Conservation (phyloP, 2,329 filamentous ascomycete genomes). For the Colletotrichum lupini region DNA sequence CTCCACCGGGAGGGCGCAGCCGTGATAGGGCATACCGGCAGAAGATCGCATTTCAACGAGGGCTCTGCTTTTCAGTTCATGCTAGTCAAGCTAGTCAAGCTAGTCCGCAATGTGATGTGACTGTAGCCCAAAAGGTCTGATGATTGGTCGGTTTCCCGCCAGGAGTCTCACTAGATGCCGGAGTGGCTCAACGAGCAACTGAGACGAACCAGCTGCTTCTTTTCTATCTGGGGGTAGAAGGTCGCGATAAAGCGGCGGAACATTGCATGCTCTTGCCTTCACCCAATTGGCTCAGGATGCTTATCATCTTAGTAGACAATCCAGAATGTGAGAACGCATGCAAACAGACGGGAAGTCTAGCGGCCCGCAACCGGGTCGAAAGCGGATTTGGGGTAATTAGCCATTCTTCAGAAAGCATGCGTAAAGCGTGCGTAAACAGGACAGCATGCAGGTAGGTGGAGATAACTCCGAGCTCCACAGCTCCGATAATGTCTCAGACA, state of each 20-base stretch:
- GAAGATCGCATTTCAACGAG: not conserved
- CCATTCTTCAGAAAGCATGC: not conserved
- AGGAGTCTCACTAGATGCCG: not conserved
- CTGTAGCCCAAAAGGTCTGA: not conserved
- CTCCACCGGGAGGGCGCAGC: not conserved
- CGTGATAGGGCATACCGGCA: not conserved
- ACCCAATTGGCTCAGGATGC: not conserved
- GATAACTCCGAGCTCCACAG: not conserved
- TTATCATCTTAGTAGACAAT: not conserved
- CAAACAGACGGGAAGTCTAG: constrained; percentile 13
- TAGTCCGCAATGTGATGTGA: not conserved
- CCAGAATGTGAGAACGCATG: not conserved
- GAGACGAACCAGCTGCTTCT: not conserved
- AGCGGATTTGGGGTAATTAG: not conserved
- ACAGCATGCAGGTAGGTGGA: not conserved
- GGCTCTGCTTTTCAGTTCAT: not conserved
- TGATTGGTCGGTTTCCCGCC: not conserved
- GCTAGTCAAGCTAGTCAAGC: not conserved
- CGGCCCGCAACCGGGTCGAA: constrained; percentile 16
- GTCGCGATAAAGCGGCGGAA: too few relatives aligned
- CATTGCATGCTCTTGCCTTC: not conserved
- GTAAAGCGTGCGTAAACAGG: not conserved
- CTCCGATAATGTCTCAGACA: not conserved
- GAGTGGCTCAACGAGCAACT: not conserved
- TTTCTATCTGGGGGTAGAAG: too few relatives aligned